A percentile compares a stretch with the other conserved stretches of the same genome.
phyloP scores from a whole-genome alignment of 805 yeast genomes.

The Diddensiella caesifluorescens region DNA sequence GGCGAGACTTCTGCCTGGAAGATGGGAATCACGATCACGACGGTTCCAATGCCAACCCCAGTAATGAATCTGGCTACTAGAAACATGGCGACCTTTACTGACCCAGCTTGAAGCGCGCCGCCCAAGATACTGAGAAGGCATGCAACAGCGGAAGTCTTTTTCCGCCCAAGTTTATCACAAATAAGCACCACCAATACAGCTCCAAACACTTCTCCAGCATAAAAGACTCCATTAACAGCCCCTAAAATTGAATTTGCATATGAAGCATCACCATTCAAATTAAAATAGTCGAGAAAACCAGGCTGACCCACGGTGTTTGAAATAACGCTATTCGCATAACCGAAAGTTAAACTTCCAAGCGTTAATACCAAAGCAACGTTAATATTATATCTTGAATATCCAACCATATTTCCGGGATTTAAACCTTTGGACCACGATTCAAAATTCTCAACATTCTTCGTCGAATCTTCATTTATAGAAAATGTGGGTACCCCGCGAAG shows the following conservation, averaged over 20 bases:
- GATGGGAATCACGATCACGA: conserved; percentile 48
- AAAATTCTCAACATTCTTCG: too few relatives aligned
- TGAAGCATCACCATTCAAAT: not conserved
- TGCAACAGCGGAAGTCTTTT: conserved; percentile 4
- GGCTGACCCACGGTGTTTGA: conserved; percentile 17
- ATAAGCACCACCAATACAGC: conserved; percentile 4
- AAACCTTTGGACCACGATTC: too few relatives aligned
- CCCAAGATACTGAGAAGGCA: conserved; percentile 11
- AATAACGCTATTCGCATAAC: conserved; percentile 32
- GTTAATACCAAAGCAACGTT: too few relatives aligned
- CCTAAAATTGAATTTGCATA: conserved; percentile 13
- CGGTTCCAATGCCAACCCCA: conserved; percentile 50
- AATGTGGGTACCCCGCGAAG: too few relatives aligned
- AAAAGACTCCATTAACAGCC: conserved; percentile 14
- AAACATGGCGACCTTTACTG: conserved; percentile 27
- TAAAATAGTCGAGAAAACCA: not conserved
- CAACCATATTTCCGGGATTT: too few relatives aligned
- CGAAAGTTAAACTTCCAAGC: conserved; percentile 30
- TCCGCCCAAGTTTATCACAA: conserved; percentile 10
- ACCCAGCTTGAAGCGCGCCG: conserved; percentile 12
- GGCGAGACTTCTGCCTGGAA: conserved; percentile 43
- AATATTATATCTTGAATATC: too few relatives aligned
- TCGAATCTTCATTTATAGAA: too few relatives aligned
- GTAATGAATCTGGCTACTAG: conserved; percentile 45
- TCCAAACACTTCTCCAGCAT: conserved; percentile 15